phyloP scores from a whole-genome alignment of 75 land plant genomes.

The Larix kaempferi region DNA sequence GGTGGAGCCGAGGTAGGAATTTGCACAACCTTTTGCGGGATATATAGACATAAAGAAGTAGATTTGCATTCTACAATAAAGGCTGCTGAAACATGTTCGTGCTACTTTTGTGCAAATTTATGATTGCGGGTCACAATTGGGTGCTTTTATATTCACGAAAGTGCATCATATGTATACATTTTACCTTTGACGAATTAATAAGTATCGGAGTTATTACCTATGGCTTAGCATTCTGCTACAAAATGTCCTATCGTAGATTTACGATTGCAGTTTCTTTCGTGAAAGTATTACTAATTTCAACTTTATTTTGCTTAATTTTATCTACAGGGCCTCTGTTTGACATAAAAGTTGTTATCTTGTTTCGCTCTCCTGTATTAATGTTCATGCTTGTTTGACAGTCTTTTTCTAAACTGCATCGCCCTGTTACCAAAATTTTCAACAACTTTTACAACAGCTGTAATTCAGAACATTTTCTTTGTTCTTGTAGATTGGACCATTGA shows the following conservation, averaged over 20 bases:
- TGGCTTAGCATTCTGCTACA: neutral
- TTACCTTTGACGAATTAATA: neutral
- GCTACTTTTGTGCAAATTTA: neutral
- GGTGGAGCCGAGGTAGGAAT: constrained; percentile 81
- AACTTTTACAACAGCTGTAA: neutral
- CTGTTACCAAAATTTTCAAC: neutral
- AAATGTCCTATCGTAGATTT: neutral
- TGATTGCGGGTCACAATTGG: neutral
- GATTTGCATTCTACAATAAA: neutral
- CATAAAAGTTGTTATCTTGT: neutral
- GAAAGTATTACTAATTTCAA: neutral
- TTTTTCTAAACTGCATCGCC: neutral
- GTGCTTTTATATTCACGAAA: neutral
- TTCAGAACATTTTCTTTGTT: neutral
- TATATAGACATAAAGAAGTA: neutral
- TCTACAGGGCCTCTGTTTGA: neutral
- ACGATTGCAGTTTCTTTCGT: neutral
- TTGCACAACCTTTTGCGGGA: neutral
- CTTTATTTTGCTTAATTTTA: neutral
- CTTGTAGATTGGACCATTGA: constrained; percentile 85
- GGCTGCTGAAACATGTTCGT: neutral
- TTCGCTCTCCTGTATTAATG: neutral
- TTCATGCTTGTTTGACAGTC: neutral
- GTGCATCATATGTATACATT: neutral
- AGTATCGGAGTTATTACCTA: no score